These are phyloP conservation scores for Colletotrichum navitas DNA, from an alignment of 2,329 filamentous ascomycete genomes.

Conservation along the genomic window DNA sequence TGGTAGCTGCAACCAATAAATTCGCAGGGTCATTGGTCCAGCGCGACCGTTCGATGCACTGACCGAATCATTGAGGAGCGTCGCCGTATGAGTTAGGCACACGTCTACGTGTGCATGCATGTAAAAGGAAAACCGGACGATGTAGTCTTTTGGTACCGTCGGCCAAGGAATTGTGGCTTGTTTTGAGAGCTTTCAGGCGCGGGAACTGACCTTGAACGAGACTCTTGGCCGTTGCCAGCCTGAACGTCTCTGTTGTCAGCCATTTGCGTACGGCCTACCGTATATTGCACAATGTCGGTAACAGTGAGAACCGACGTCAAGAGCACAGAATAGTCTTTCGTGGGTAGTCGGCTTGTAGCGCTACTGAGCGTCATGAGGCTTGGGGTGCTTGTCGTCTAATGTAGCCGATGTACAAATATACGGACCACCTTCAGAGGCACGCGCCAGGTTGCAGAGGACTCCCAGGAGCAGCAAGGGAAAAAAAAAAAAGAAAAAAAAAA, in stretches of 20 bases:
- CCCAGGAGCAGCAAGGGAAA: slow-evolving; percentile 4
- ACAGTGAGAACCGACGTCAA: background rate
- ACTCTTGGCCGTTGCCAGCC: slow-evolving; percentile 1
- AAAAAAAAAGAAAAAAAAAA: background rate
- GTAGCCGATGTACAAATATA: slow-evolving; percentile 9
- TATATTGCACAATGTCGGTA: background rate
- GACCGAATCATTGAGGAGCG: background rate
- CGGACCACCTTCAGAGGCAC: background rate
- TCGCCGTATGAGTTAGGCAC: background rate
- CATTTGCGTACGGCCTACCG: background rate
- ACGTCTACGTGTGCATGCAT: background rate
- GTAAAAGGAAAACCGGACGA: background rate
- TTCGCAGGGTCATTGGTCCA: slow-evolving; percentile 9
- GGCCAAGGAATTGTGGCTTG: slow-evolving; percentile 20
- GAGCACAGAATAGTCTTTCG: background rate
- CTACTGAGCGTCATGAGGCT: background rate
- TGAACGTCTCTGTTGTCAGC: background rate
- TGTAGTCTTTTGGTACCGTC: background rate
- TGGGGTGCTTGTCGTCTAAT: slow-evolving; percentile 9
- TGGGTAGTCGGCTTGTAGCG: background rate
- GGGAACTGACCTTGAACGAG: background rate
- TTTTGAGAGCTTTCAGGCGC: slow-evolving; percentile 2
- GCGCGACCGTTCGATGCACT: background rate
- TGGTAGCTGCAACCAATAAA: slow-evolving; percentile 18
- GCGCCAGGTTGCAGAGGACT: slow-evolving; percentile 1